Percentiles rank a stretch among this genome's conserved stretches.
phyloP scores from a whole-genome alignment of 73 alveolate species.

The Stentor coeruleus region DNA sequence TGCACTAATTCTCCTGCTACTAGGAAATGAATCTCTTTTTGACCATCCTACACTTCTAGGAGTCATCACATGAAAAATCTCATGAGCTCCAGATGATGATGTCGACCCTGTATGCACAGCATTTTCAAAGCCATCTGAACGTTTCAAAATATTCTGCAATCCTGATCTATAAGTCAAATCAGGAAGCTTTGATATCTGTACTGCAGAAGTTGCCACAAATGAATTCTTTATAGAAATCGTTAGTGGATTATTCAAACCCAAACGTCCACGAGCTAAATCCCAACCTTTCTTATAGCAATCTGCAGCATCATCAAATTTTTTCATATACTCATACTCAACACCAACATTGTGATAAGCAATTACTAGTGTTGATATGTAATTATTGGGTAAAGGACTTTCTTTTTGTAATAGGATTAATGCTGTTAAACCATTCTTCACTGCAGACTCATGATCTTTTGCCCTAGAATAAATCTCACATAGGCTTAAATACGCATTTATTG shows the following conservation, averaged over 20 bases:
- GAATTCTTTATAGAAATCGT: not conserved
- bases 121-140: not conserved
- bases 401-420: not conserved
- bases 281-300: conserved; percentile 23
- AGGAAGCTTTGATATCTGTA: not conserved
- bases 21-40: not conserved
- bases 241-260: not conserved
- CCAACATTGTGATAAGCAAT: conserved; percentile 62
- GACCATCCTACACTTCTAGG: not conserved
- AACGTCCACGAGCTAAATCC: not conserved
- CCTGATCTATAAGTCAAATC: not conserved
- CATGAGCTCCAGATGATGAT: not conserved
- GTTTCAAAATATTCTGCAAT: not conserved
- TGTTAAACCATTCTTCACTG: conserved; percentile 48
- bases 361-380: conserved; percentile 38
- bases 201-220: not conserved
- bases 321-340: conserved; percentile 49
- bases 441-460: conserved; percentile 60
- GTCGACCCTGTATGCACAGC: not conserved
- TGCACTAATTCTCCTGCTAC: no score
- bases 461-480: conserved; percentile 49
- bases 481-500: conserved; percentile 26
- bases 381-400: not conserved
- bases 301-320: not conserved
- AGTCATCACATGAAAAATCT: not conserved